Base-by-base conservation (phyloP, 2,329 filamentous ascomycete genomes). In the Arthrobotrys iridis region DNA sequence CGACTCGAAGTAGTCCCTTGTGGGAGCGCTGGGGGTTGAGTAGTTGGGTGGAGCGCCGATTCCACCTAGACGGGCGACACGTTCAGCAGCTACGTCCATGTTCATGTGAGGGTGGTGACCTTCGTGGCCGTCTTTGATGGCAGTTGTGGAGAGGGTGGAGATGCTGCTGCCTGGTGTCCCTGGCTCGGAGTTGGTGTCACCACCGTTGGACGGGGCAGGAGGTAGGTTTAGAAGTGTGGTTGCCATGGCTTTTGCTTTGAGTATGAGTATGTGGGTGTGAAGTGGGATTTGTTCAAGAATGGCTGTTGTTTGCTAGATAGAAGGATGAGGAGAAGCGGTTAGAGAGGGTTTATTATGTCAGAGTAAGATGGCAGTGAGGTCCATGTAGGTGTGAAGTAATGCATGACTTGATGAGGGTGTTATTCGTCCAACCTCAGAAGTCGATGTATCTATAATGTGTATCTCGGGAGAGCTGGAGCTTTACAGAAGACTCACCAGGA, bases 81-180 rank as follows among this genome's bases (percentile, higher is more conserved):
- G 78, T 48, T 79, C 78, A 13, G 75, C 77, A 20, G 75, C 76
- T 30, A 65, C 55, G 40, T 78, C 76, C 45, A 73, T 28, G 35
- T 77, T 75, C 37, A 50, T 30, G 58, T 66, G 73, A 3, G 71
- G 73, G 5, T 78, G 79, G 37, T 62, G 65, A 37, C 79, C 79
- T 59, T 79, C 78, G 63, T 80, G 78, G 15, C 79, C 79, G 59
- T 80, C 79, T 64, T 79, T 80, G 77, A 80, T 80, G n/a, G 79
- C 79, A 37, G 79, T 77, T 2, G 79, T 80, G 20, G 71, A 75
- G 58, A 75, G 71, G 20, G 71, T 75, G 37, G 79, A 80, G 60
- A 80, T 78, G 26, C 79, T 77, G 8, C 78, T 79, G 75, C 78
- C 77, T 37, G 79, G 79, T 18, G 79, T 79, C 6, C 77, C 75